Evolutionary conservation across 1,139 yeast genomes (phyloP).

Genomic region (Hemisphaericaspora lyxosophila): DNA sequence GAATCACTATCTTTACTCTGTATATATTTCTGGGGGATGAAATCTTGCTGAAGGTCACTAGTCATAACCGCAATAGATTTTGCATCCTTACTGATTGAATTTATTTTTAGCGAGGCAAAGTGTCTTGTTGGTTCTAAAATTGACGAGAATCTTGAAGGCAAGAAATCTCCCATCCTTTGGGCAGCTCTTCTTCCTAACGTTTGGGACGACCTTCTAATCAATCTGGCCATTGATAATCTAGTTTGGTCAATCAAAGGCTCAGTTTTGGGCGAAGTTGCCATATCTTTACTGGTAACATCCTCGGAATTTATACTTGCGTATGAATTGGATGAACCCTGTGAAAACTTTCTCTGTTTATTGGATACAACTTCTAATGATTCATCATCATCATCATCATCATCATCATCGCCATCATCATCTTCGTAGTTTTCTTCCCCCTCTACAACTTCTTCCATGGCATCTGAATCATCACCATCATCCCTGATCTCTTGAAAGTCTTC

Average conservation of each 20-base stretch:
- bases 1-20: slow-evolving; percentile 19
- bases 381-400: slow-evolving; percentile 26
- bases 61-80: slow-evolving; percentile 62
- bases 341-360: slow-evolving; percentile 36
- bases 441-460: slow-evolving; percentile 35
- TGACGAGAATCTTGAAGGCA: slow-evolving; percentile 82
- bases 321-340: slow-evolving; percentile 43
- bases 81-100: slow-evolving; percentile 59
- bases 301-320: slow-evolving; percentile 39
- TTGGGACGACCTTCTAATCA: slow-evolving; percentile 59
- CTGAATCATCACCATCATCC: slow-evolving; percentile 31
- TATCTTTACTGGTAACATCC: slow-evolving; percentile 18
- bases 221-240: slow-evolving; percentile 68
- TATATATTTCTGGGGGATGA: slow-evolving; percentile 37
- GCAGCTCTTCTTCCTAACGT: slow-evolving; percentile 75
- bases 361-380: slow-evolving; percentile 23
- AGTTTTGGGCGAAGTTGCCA: slow-evolving; percentile 22
- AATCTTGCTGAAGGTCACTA: slow-evolving; percentile 39
- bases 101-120: slow-evolving; percentile 88
- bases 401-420: slow-evolving; percentile 29
- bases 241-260: slow-evolving; percentile 73
- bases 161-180: slow-evolving; percentile 81
- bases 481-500: slow-evolving; percentile 20
- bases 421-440: slow-evolving; percentile 26
- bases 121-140: slow-evolving; percentile 90